Evolutionary conservation across 495 filamentous ascomycete species (phyloP), one percentile per base, ranked within the genome.

Genomic region (Penicillium subrubescens): DNA sequence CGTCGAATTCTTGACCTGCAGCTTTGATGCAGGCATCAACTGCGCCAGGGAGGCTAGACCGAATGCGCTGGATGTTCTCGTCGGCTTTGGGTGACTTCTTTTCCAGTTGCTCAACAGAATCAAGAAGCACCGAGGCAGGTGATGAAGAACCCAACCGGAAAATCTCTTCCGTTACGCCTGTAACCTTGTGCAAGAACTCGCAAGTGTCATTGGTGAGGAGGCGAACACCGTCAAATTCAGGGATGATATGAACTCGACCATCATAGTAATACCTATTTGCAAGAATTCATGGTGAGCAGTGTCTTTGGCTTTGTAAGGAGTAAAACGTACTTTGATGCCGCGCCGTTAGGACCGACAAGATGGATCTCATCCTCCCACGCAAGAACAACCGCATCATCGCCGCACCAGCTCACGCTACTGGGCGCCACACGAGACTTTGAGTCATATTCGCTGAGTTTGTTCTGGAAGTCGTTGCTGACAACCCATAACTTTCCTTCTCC

Each of bases 291-390:
- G 2, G 5, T 8, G 46, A 37, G 6, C 21, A 43, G 6, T 35
- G 41, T 25, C 8, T 10, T 41, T 2, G 25, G 14, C 53, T 21
- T 48, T 60, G 48, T n/a, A 4, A 17, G 25, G 25, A 2, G 27
- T 37, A 27, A 27, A 7, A 54, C 79, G 67, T 74, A 87, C 83
- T 87, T 88, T 37, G 93, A 85, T 44, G 91, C 84, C 12, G 89
- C 86, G 43, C 91, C 92, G 54, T 88, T 89, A 0, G 92, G 93
- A 2, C 93, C 94, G 60, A 98, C 90, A 50, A 99, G 83, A 72
- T 97, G 95, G n/a, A 98, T 89, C 69, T 99, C 95, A 77, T 99
- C 95, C 68, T 97, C 95, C 95, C 95, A 99, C 15, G 92, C 93
- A 63, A 98, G 86, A 51, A 96, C 88, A 10, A 97, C 92, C 8